Base-by-base conservation (phyloP, 192 early-diverging fungal genomes). In the Backusella psychrophila region DNA sequence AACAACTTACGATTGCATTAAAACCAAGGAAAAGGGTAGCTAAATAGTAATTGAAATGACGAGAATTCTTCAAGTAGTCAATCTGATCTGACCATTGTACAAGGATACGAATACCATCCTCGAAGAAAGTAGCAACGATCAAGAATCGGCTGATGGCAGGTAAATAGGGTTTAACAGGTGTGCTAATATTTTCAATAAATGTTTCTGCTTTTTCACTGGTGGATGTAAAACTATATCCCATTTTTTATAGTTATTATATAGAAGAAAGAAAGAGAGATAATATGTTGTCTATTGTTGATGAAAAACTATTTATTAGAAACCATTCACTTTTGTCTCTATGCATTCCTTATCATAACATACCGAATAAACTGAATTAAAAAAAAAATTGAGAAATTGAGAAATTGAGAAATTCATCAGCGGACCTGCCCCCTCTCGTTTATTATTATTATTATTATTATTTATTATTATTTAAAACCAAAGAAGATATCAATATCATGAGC, bases 121-220 rank as follows among this genome's bases (percentile, higher is more conserved):
- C 97, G 67, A 96, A 85, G 81, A 98, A 99, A 11, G 97, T 99
- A 35, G 93, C 96, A 8, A 99, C 97, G 7, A 98, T 90, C 33
- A 98, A 85, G 71, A 96, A 94, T 7, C 97, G 92, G n/a, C 94
- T 95, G 38, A 97, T 91, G 77, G 87, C 90, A 7, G 97, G 96
- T 39, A 98, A 87, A 79, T 92, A 91, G 56, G 96, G 96, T 87
- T 98, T 98, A 35, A 98, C 78, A 49, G 94, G 95, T 33, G 83
- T 80, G 38, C 88, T 85, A 34, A 95, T 65, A 73, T 76, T 86
- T 56, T 95, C 94, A 52, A 97, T n/a, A 11, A 66, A 8, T n/a
- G 17, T 9, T 46, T 75, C 74, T 23, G 29, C 44, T 44, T 23
- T 71, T 44, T 71, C 70, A 34, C 44, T 71, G 14, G 70, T 71